A percentile compares a stretch with the other conserved stretches of the same genome.
phyloP scores from a whole-genome alignment of 805 yeast genomes.

The Starmerella khaoyaiensis region DNA sequence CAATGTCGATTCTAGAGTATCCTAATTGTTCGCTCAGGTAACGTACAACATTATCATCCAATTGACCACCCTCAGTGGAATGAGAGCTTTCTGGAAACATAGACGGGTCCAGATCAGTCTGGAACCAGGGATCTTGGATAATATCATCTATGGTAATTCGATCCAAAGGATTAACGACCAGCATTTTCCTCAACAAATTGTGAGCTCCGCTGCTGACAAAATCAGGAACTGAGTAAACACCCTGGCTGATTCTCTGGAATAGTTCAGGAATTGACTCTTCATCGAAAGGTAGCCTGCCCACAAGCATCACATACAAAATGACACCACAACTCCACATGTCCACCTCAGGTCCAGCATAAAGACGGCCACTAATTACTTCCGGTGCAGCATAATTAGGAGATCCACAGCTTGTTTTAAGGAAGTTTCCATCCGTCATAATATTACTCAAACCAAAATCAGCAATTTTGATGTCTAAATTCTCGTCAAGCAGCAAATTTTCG shows the following conservation, averaged over 20 bases:
- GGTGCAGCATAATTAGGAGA: slow-evolving; percentile 98
- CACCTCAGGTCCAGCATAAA: slow-evolving; percentile 96
- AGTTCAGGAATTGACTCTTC: slow-evolving; percentile 92
- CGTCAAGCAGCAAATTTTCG: slow-evolving; percentile 80
- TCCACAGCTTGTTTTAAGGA: slow-evolving; percentile 88
- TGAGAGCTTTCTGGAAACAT: slow-evolving; percentile 45
- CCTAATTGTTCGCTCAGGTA: slow-evolving; percentile 79
- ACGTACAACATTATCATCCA: slow-evolving; percentile 63
- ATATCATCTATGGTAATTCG: slow-evolving; percentile 87
- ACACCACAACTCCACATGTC: slow-evolving; percentile 98
- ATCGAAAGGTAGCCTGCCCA: slow-evolving; percentile 91
- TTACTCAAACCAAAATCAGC: slow-evolving; percentile 93
- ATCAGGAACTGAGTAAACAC: slow-evolving; percentile 82
- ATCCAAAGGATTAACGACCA: slow-evolving; percentile 86
- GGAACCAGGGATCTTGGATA: slow-evolving; percentile 91
- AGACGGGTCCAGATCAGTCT: slow-evolving; percentile 64
- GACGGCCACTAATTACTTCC: slow-evolving; percentile 85
- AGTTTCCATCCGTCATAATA: slow-evolving; percentile 96
- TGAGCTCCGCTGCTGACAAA: slow-evolving; percentile 78
- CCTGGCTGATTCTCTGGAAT: slow-evolving; percentile 83
- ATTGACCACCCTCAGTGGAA: slow-evolving; percentile 15
- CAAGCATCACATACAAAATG: slow-evolving; percentile 84
- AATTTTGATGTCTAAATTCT: slow-evolving; percentile 79
- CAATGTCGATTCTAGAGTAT: slow-evolving; percentile 69
- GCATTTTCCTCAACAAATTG: slow-evolving; percentile 69